Percentiles rank a stretch among this genome's conserved stretches.
These are phyloP conservation scores for Jasminum sambac DNA, from an alignment of 257 asterid genomes.

Conservation along the genomic window DNA sequence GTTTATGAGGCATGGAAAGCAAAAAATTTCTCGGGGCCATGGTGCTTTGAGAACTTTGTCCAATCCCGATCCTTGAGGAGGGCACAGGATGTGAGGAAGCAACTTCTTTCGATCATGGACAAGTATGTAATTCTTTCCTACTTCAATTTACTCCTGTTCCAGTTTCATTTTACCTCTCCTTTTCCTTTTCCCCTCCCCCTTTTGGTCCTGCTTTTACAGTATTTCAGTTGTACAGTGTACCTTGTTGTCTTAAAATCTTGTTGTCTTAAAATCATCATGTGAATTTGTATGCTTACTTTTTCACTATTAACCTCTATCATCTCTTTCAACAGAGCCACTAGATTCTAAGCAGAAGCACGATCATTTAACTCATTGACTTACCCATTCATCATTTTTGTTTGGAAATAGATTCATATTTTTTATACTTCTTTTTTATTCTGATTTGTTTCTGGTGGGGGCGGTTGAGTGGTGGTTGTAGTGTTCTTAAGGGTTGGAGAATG, in stretches of 20 bases:
- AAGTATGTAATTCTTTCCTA: slow-evolving; percentile 49
- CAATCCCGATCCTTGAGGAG: slow-evolving; percentile 84
- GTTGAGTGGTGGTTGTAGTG: background rate
- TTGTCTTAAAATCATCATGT: slow-evolving; percentile 19
- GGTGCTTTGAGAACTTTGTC: slow-evolving; percentile 94
- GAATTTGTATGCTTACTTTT: background rate
- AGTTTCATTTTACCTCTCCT: background rate
- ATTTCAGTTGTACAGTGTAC: slow-evolving; percentile 17
- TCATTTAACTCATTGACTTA: too few species aligned
- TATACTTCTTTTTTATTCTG: background rate
- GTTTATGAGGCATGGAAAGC: slow-evolving; percentile 99
- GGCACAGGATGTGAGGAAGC: slow-evolving; percentile 91
- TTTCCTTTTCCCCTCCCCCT: slow-evolving; percentile 5
- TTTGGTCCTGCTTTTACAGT: slow-evolving; percentile 7
- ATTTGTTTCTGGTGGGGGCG: background rate
- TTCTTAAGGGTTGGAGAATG: background rate
- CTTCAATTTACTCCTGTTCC: slow-evolving; percentile 1
- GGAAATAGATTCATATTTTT: background rate
- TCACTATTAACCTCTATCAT: background rate
- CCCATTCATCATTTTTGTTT: background rate
- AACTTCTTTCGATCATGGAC: slow-evolving; percentile 85
- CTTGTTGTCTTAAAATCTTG: slow-evolving; percentile 13
- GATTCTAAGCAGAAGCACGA: background rate
- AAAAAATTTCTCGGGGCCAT: slow-evolving; percentile 80
- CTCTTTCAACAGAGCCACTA: background rate